Base-by-base conservation (phyloP, 116 monocot genomes). In the Zostera marina region DNA sequence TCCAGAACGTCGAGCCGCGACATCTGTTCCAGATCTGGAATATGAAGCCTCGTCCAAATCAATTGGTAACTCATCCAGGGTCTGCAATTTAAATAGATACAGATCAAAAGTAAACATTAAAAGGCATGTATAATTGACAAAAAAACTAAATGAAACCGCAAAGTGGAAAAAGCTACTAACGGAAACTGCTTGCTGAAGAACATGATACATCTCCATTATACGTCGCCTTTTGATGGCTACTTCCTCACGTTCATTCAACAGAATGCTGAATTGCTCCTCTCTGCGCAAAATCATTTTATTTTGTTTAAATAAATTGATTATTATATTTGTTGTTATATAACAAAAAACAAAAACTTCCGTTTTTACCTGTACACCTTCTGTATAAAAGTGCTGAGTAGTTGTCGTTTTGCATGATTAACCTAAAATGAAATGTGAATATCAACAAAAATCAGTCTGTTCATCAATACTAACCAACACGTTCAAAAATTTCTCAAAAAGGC, bases 351-450 rank as follows among this genome's bases (percentile, higher is more conserved):
- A 42, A 5, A 20, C n/a, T 21, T 8, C 10, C 3, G 3, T 15
- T 51, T 9, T 26, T 71, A 52, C 71, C 71, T 71, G 53, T 71
- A 71, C 11, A 71, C 32, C 42, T 59, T 71, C 41, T 59, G 58
- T 58, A 71, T 71, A 21, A 71, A 71, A 13, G 51, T 64, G 15
- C 52, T 26, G 16, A 71, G 58, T 17, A 71, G 42, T 42, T 59
- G 58, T 11, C 71, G 56, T 25, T 71, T 71, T 9, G 71, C 39
- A 64, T 71, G 64, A 59, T 71, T 71, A 13, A 71, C 71, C 71
- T 71, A 39, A 64, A 47, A 56, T 47, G 15, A 38, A 20, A 6
- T 20, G 17, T 15, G 15, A 5, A 14, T 55, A 26, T 26, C 10
- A 41, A 17, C 9, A 15, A 39, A n/a, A n/a, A 20, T n/a, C 25